Base-by-base conservation (phyloP, 2,329 filamentous ascomycete genomes). In the Exophiala sideris region DNA sequence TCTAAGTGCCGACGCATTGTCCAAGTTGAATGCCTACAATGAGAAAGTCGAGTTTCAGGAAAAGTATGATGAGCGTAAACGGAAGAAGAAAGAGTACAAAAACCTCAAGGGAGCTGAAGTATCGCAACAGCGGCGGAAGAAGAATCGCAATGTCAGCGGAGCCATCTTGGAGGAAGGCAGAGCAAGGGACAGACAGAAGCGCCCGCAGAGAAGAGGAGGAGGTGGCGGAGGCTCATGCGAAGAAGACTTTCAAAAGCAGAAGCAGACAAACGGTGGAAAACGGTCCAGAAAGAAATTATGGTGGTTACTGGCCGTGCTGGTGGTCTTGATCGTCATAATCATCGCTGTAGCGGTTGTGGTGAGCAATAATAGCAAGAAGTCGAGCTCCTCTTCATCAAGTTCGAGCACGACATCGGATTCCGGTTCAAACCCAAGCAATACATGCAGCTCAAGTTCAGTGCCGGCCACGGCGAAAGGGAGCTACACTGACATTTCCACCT, bases 401-500 rank as follows among this genome's bases (percentile, higher is more conserved):
- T 75, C 74, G 18, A 16, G 41, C 33, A 44, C 10, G 9, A 44
- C 41, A n/a, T 44, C 41, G 29, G 21, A 21, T 18, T 42, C 45
- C 14, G 47, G 42, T 8, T 48, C 57, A 16, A 45, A 40, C 21
- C 70, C 88, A 3, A 70, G 76, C 57, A 76, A 76, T 20, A 74
- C 51, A 9, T 64, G 83, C 50, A 77, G 79, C 48, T 74, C 77
- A 21, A 73, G 74, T 60, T 79, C 77, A 53, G 81, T 89, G 46
- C 88, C 88, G 34, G 72, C 75, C 52, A 78, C 78, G 57, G 91
- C 83, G 64, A 84, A 82, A 69, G 89, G 85, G 11, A 89, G 87
- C 2, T 86, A 88, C 59, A 78, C 96, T 16, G 91, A 99, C 66
- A 94, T 94, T 0, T 95, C 90, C 70, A 85, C 86, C 1, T 99